Evolutionary conservation across 108 stramenopile species (phyloP), one percentile per base, ranked within the genome.

Genomic region (Schizochytrium sp.): DNA sequence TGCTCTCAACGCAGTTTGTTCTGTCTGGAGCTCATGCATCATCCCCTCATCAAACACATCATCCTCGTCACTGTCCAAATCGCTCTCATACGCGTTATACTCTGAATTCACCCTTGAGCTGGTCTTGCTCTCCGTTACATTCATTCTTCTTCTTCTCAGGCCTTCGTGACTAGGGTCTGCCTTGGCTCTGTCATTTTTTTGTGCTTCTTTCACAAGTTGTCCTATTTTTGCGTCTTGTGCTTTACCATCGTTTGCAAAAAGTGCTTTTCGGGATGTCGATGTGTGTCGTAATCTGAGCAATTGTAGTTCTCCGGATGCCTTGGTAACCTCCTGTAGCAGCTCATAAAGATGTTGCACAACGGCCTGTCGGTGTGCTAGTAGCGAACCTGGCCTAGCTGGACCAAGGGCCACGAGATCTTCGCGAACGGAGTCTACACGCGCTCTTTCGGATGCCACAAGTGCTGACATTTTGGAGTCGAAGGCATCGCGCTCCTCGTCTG

Each of bases 321-420:
- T 83, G 47, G 76, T 83, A 40, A 83, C 28, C 19, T 49, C 13
- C 47, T 83, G 76, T 5, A 83, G 76, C 7, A 55, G 10, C 76
- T 83, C 76, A 40, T 83, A 83, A 47, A 83, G 28, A 42, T 53
- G 53, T n/a, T 83, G 76, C 50, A 83, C 76, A 10, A 3, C 76
- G 10, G 28, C 47, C 28, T 83, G 76, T 40, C 28, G 10, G 76
- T 83, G 76, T 53, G 76, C 76, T 5, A 55, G 50, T 38, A 40
- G 28, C 12, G 76, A 83, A 53, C 47, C 47, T 8, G 47, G 50
- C 28, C 47, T 5, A 47, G 76, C 50, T 5, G 76, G 38, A 5
- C 76, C 76, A 7, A 42, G 7, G 47, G 5, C 28, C 47, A 55
- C 50, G 8, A 83, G 50, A 38, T 17, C 50, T 10, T 56, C 3